phyloP scores from a whole-genome alignment of 2,329 filamentous ascomycete species.

The Claviceps sorghi region DNA sequence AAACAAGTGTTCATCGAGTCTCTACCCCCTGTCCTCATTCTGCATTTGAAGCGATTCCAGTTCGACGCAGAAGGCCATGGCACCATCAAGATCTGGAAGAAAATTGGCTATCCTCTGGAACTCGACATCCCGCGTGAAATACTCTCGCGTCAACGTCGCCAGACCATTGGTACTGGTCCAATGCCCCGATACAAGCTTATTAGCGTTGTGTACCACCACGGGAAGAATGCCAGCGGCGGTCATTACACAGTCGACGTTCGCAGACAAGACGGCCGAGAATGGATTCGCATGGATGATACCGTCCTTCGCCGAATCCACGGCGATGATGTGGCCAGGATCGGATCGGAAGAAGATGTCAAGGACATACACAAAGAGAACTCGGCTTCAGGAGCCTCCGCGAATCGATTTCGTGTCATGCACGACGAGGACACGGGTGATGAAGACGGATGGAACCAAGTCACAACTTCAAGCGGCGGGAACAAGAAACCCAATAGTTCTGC shows the following conservation, averaged over 20 bases:
- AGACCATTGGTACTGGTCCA: conserved; percentile 48
- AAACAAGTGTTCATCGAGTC: conserved; percentile 94
- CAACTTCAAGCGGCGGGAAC: conserved; percentile 42
- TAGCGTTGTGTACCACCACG: conserved; percentile 91
- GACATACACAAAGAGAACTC: conserved; percentile 25
- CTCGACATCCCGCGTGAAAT: conserved; percentile 86
- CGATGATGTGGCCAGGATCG: conserved; percentile 79
- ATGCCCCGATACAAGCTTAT: conserved; percentile 75
- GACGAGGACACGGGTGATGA: conserved; percentile 55
- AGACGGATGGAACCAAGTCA: conserved; percentile 73
- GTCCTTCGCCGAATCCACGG: conserved; percentile 69
- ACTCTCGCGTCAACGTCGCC: conserved; percentile 58
- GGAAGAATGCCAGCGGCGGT: conserved; percentile 87
- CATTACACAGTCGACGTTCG: conserved; percentile 97
- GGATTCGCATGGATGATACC: conserved; percentile 93
- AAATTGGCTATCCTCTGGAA: conserved; percentile 86
- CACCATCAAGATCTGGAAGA: conserved; percentile 97
- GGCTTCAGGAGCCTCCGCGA: conserved; percentile 33
- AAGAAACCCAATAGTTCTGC: conserved; percentile 55
- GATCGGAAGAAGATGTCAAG: conserved; percentile 61
- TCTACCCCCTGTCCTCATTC: conserved; percentile 77
- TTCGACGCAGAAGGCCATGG: conserved; percentile 70
- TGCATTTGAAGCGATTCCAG: conserved; percentile 95
- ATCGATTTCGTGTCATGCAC: conserved; percentile 59
- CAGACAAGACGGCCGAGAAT: conserved; percentile 85